Evolutionary conservation across 1,284 basidiomycete species (phyloP), one percentile per base, ranked within the genome.

Genomic region (Malassezia sp.): DNA sequence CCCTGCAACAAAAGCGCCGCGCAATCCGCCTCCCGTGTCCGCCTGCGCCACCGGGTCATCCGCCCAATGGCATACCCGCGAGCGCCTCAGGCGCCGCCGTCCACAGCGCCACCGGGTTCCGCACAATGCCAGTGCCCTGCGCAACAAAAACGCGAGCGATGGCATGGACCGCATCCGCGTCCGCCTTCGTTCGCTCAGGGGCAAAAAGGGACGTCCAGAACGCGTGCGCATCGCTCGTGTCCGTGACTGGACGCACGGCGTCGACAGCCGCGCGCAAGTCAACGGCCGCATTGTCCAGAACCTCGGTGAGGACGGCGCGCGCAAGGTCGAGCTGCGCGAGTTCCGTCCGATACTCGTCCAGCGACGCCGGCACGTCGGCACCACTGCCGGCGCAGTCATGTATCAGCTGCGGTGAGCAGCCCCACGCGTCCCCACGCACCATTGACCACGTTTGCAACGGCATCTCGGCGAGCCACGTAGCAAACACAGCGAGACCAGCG

Each of bases 151-250:
- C 20, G 22, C 17, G 8, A 5, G 36, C 36, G 11, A 38, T 9
- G 23, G 36, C 36, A 10, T 24, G 20, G 12, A 14, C 34, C 6
- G 34, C 14, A 3, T 23, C 36, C 14, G 12, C 5, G 7, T 5
- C 23, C 5, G 17, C 10, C 17, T 5, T n/a, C 15, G 36, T 8
- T 10, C 14, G 15, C 8, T 4, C 37, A 18, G n/a, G 6, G 11
- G 34, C 37, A 23, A 45, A 26, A 3, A 38, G 30, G 22, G 32
- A 8, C 15, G 34, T 26, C 45, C 45, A 47, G 22, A n/a, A 32
- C 22, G 45, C 32, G 26, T 2, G 9, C 3, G 21, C 35, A 6
- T 22, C 2, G 9, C n/a, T 14, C 14, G 18, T 34, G 5, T 34
- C 32, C 10, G 11, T 3, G 3, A 34, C 32, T 12, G 9, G 22